phyloP scores from a whole-genome alignment of 345 rosid species.

The Sisymbrium altissimum region DNA sequence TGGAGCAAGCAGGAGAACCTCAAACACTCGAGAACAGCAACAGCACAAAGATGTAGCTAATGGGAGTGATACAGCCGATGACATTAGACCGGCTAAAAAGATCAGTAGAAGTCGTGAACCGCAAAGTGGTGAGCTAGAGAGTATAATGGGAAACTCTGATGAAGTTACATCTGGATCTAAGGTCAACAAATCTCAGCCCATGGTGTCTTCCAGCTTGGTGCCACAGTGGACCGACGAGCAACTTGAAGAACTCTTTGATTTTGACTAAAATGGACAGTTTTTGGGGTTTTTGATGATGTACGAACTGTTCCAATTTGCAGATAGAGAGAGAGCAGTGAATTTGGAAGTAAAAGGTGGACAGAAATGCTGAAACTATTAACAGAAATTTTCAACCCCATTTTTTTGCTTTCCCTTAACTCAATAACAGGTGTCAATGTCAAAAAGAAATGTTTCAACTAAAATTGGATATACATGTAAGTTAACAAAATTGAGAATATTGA shows the following conservation, averaged over 20 bases:
- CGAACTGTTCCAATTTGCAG: not conserved
- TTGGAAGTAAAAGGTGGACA: not conserved
- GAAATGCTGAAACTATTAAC: not conserved
- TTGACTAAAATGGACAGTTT: constrained; percentile 38
- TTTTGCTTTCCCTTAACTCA: not conserved
- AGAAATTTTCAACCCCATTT: not conserved
- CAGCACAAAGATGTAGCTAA: not conserved
- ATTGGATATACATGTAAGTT: not conserved
- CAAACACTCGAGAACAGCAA: constrained; percentile 3
- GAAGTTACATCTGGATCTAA: not conserved
- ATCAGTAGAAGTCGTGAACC: constrained; percentile 15
- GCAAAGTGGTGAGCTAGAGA: constrained; percentile 11
- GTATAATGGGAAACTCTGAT: not conserved
- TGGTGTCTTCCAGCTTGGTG: constrained; percentile 31
- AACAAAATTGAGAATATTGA: no score
- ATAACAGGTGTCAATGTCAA: not conserved
- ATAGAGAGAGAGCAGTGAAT: not conserved
- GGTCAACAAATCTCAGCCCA: constrained; percentile 22
- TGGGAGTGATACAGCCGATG: not conserved
- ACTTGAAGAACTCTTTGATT: constrained; percentile 65
- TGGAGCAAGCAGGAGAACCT: not conserved
- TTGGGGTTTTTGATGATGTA: not conserved
- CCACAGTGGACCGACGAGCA: constrained; percentile 92
- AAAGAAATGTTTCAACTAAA: not conserved
- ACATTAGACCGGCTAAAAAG: constrained; percentile 14